phyloP scores from a whole-genome alignment of 306 rosid genomes.

The Inga oerstediana region DNA sequence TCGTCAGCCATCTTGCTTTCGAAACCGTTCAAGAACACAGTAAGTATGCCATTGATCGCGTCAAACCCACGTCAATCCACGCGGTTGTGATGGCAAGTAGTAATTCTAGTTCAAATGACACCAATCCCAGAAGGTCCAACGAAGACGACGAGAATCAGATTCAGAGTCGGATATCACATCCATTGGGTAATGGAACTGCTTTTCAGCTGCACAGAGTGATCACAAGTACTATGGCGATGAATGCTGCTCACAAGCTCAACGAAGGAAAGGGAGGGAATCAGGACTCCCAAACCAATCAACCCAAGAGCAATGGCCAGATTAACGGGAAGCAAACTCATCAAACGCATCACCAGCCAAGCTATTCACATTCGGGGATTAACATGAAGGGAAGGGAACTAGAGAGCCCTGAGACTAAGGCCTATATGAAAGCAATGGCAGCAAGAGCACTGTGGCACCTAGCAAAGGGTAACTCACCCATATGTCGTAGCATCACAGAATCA shows the following conservation, averaged over 20 bases:
- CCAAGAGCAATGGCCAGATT: constrained; percentile 32
- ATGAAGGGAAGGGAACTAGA: constrained; percentile 74
- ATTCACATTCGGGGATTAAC: constrained; percentile 59
- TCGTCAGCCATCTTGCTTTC: constrained; percentile 88
- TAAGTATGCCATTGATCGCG: constrained; percentile 65
- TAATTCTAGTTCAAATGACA: constrained; percentile 31
- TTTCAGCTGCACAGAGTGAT: constrained; percentile 69
- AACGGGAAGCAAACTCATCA: constrained; percentile 51
- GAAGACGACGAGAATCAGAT: constrained; percentile 39
- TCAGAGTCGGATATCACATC: constrained; percentile 46
- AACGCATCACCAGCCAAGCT: constrained; percentile 41
- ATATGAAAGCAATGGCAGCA: constrained; percentile 91
- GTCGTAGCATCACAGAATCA: constrained; percentile 89
- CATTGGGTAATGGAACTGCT: constrained; percentile 53
- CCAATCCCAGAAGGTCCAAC: constrained; percentile 9
- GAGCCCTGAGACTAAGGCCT: constrained; percentile 69
- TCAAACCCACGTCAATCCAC: constrained; percentile 73
- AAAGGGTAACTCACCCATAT: constrained; percentile 65
- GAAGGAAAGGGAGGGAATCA: constrained; percentile 32
- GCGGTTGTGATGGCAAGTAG: constrained; percentile 71
- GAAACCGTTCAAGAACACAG: constrained; percentile 91
- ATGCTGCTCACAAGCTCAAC: constrained; percentile 34
- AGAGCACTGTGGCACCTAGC: constrained; percentile 82
- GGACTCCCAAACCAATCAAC: constrained; percentile 18
- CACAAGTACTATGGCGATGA: constrained; percentile 61